phyloP scores from a whole-genome alignment of 2,329 filamentous ascomycete species.

The Exserohilum turcica region DNA sequence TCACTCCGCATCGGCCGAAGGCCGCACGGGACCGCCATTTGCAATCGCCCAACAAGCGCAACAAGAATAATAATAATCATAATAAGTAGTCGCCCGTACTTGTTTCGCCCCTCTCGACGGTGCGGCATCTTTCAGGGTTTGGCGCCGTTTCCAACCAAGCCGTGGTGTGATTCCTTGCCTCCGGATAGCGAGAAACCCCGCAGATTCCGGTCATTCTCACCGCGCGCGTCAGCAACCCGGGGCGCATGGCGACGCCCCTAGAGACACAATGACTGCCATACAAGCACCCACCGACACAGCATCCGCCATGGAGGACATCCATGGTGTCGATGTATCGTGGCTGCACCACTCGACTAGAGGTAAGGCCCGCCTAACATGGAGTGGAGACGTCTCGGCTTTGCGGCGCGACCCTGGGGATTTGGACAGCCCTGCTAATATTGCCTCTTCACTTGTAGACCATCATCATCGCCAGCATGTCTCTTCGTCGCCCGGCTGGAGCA shows the following conservation, averaged over 20 bases:
- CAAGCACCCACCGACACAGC: constrained; percentile 25
- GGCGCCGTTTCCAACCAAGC: constrained; percentile 28
- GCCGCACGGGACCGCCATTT: constrained; percentile 20
- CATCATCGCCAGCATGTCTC: constrained; percentile 46
- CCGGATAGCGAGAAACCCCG: constrained; percentile 29
- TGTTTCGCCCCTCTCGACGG: constrained; percentile 5
- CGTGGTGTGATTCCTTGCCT: constrained; percentile 22
- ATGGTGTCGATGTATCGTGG: constrained; percentile 88
- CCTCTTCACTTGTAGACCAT: constrained; percentile 32
- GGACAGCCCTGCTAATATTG: constrained; percentile 26
- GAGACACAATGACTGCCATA: constrained; percentile 31
- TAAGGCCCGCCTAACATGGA: constrained; percentile 53
- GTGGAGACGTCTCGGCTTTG: constrained; percentile 26
- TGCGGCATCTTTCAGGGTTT: constrained; percentile 9
- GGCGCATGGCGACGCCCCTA: constrained; percentile 34
- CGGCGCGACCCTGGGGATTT: constrained; percentile 15
- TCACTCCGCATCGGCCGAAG: constrained; percentile 15
- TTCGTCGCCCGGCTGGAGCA: constrained; percentile 42
- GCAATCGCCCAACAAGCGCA: constrained; percentile 12
- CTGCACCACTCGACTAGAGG: constrained; percentile 85
- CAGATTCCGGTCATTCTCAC: constrained; percentile 30
- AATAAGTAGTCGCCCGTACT: too few relatives aligned
- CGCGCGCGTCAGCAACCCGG: constrained; percentile 15
- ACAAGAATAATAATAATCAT: constrained; percentile 14
- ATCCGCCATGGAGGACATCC: constrained; percentile 73